phyloP scores from a whole-genome alignment of 345 rosid species.

The Sonneratia caseolaris region DNA sequence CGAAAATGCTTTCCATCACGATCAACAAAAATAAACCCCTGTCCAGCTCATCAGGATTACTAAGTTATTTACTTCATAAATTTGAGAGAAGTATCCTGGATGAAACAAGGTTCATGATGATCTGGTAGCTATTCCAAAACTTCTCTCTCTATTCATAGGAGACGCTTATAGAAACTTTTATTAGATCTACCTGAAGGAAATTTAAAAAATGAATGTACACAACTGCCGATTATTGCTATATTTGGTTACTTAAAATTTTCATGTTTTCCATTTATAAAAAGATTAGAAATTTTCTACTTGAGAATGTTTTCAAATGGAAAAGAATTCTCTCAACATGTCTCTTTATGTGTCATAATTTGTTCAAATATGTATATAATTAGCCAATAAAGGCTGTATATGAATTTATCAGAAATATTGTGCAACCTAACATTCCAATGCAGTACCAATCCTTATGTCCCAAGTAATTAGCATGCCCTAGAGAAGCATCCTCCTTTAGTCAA shows the following conservation, averaged over 20 bases:
- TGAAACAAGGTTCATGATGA: not conserved
- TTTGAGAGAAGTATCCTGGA: not conserved
- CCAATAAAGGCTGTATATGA: not conserved
- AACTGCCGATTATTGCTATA: not conserved
- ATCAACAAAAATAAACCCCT: slow-evolving; percentile 84
- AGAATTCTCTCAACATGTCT: not conserved
- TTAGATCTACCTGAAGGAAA: not conserved
- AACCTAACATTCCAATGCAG: not conserved
- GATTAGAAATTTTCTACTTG: not conserved
- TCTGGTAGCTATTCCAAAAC: not conserved
- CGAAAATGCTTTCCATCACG: slow-evolving; percentile 85
- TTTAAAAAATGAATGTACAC: no score
- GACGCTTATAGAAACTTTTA: no score
- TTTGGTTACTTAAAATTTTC: not conserved
- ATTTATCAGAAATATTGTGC: not conserved
- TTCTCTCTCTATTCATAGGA: no score
- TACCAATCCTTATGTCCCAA: not conserved
- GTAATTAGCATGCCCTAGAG: not conserved
- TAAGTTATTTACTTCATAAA: not conserved
- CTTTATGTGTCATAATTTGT: not conserved
- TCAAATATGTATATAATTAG: not conserved
- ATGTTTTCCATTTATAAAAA: not conserved
- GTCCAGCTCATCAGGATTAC: slow-evolving; percentile 16
- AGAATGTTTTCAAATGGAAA: not conserved
- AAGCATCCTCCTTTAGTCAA: not conserved